Conservation (phyloP, 106 monocot species). For the Narthecium ossifragum region DNA sequence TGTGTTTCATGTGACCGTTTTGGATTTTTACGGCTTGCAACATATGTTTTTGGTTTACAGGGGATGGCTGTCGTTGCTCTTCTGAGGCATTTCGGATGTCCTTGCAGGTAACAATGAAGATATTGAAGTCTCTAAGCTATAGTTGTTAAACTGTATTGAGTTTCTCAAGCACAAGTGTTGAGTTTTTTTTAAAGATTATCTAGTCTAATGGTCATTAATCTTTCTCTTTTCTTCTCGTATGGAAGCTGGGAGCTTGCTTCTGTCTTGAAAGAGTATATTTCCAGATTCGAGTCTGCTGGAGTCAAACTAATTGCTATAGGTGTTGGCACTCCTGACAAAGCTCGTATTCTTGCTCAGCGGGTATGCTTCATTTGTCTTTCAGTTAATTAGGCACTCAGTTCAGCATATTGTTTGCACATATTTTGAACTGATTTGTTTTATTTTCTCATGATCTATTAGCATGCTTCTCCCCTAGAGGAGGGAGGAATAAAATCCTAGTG, state of each 20-base stretch:
- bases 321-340: constrained; percentile 70
- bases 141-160: neutral
- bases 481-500: too few species aligned
- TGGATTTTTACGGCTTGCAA: neutral
- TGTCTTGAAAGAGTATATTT: constrained; percentile 45
- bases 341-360: constrained; percentile 73
- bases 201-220: neutral
- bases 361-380: constrained; percentile 21
- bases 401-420: too few species aligned
- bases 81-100: constrained; percentile 87
- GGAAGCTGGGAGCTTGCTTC: constrained; percentile 87
- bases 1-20: too few species aligned
- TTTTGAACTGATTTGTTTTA: too few species aligned
- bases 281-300: constrained; percentile 66
- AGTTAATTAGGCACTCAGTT: neutral
- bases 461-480: too few species aligned
- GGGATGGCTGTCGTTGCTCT: constrained; percentile 85
- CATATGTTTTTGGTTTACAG: constrained; percentile 16
- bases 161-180: neutral
- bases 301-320: constrained; percentile 74
- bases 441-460: too few species aligned
- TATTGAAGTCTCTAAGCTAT: neutral
- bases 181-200: neutral
- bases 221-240: constrained; percentile 9
- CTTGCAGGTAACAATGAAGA: constrained; percentile 49